phyloP scores from a whole-genome alignment of 208 protist genomes.

The Trypanosoma cruzi region DNA sequence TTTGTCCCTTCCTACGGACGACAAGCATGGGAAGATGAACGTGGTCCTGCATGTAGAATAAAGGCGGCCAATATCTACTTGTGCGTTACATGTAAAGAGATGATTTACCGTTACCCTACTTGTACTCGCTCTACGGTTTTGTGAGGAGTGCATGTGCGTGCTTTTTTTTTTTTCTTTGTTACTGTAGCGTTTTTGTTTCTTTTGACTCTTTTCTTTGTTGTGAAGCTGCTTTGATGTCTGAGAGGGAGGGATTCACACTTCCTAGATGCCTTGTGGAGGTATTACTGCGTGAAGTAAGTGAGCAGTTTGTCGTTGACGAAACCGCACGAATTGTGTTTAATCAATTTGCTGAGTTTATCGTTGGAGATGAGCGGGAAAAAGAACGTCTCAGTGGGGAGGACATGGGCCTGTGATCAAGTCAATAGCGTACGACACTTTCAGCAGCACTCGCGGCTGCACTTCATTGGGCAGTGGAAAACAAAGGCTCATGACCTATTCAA shows the following conservation, averaged over 20 bases:
- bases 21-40: slow-evolving; percentile 28
- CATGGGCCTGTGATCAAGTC: slow-evolving; percentile 40
- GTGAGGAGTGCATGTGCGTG: background rate
- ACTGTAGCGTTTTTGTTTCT: background rate
- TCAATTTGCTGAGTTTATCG: slow-evolving; percentile 33
- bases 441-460: slow-evolving; percentile 91
- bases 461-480: slow-evolving; percentile 94
- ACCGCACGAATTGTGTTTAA: slow-evolving; percentile 33
- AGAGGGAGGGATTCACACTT: slow-evolving; percentile 10
- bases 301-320: slow-evolving; percentile 42
- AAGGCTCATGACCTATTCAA: slow-evolving; percentile 70
- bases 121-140: no score
- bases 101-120: background rate
- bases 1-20: slow-evolving; percentile 26
- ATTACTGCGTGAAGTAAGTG: slow-evolving; percentile 41
- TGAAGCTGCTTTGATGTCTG: slow-evolving; percentile 9
- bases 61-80: background rate
- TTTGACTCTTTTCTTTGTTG: slow-evolving; percentile 7
- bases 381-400: background rate
- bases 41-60: slow-evolving; percentile 28
- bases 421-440: slow-evolving; percentile 90
- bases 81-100: background rate
- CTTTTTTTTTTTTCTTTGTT: slow-evolving; percentile 14
- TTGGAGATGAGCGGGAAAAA: slow-evolving; percentile 26
- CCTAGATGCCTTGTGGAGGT: slow-evolving; percentile 34